These are phyloP conservation scores for Colletotrichum lindemuthianum DNA, from an alignment of 2,329 filamentous ascomycete genomes.

Conservation along the genomic window DNA sequence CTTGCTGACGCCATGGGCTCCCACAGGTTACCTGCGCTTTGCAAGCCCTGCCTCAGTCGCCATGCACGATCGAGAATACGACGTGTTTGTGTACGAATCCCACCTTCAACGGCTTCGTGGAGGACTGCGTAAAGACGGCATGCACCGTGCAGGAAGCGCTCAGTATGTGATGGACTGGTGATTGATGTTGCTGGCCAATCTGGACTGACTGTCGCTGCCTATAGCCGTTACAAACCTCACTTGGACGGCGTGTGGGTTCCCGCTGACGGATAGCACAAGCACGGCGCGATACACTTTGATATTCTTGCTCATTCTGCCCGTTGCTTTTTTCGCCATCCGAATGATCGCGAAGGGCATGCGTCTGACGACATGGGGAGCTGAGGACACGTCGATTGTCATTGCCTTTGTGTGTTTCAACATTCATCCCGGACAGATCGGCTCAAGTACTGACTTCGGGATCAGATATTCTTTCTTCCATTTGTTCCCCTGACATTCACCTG, in stretches of 20 bases:
- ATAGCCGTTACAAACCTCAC: constrained; percentile 5
- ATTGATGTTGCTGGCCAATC: not conserved
- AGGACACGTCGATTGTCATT: constrained; percentile 9
- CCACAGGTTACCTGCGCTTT: constrained; percentile 20
- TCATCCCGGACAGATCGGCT: not conserved
- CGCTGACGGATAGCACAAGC: not conserved
- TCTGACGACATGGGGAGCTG: constrained; percentile 5
- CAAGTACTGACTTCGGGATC: not conserved
- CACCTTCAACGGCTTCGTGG: constrained; percentile 39
- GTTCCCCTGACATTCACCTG: not conserved
- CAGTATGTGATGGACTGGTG: constrained; percentile 37
- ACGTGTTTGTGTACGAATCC: constrained; percentile 46
- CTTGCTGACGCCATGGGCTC: not conserved
- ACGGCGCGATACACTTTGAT: constrained; percentile 6
- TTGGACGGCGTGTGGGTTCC: not conserved
- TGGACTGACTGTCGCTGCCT: not conserved
- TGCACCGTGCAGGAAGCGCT: constrained; percentile 46
- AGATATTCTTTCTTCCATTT: not conserved
- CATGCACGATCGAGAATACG: constrained; percentile 40
- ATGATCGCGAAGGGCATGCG: constrained; percentile 1
- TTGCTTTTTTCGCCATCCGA: constrained; percentile 10
- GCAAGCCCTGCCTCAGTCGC: constrained; percentile 2
- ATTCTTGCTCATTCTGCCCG: not conserved
- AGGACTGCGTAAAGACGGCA: constrained; percentile 40
- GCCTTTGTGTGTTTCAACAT: not conserved